These are phyloP conservation scores for Coemansia sp. DNA, from an alignment of 192 early-diverging fungal species.

Conservation along the genomic window DNA sequence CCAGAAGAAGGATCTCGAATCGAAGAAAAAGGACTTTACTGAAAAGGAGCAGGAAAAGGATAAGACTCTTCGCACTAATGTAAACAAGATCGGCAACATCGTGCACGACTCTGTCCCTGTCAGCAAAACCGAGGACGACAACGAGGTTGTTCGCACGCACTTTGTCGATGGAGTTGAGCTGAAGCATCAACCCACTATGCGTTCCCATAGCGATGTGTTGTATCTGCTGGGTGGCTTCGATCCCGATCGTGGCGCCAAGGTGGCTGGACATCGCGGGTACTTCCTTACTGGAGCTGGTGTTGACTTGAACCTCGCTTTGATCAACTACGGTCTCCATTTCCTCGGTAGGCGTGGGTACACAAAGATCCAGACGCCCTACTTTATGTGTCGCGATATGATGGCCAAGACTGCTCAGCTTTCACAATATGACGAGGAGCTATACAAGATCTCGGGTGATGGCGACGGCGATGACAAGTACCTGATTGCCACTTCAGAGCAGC, in stretches of 20 bases:
- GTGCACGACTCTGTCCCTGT: conserved; percentile 90
- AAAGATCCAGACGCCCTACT: conserved; percentile 97
- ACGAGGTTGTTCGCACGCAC: conserved; percentile 65
- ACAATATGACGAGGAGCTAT: conserved; percentile 98
- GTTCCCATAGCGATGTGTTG: conserved; percentile 94
- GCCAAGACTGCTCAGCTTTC: conserved; percentile 97
- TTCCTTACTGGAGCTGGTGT: conserved; percentile 95
- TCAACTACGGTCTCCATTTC: conserved; percentile 96
- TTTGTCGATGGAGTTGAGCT: conserved; percentile 59
- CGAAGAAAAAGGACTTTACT: conserved; percentile 67
- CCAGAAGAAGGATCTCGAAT: conserved; percentile 73
- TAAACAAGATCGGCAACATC: conserved; percentile 96
- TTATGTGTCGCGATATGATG: conserved; percentile 97
- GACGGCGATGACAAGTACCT: conserved; percentile 93
- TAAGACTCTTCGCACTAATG: conserved; percentile 61
- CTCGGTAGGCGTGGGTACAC: conserved; percentile 78
- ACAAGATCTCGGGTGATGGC: conserved; percentile 82
- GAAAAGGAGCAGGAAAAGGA: conserved; percentile 79
- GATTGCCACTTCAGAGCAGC: conserved; percentile 99
- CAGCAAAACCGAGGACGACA: conserved; percentile 84
- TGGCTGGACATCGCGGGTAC: conserved; percentile 99
- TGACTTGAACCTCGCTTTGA: conserved; percentile 93
- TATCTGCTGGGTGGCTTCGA: conserved; percentile 89
- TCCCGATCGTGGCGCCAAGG: conserved; percentile 84
- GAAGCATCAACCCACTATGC: conserved; percentile 59